Evolutionary conservation across 1,139 yeast genomes (phyloP), one percentile per base, ranked within the genome.

Genomic region (Sporopachydermia cereana): DNA sequence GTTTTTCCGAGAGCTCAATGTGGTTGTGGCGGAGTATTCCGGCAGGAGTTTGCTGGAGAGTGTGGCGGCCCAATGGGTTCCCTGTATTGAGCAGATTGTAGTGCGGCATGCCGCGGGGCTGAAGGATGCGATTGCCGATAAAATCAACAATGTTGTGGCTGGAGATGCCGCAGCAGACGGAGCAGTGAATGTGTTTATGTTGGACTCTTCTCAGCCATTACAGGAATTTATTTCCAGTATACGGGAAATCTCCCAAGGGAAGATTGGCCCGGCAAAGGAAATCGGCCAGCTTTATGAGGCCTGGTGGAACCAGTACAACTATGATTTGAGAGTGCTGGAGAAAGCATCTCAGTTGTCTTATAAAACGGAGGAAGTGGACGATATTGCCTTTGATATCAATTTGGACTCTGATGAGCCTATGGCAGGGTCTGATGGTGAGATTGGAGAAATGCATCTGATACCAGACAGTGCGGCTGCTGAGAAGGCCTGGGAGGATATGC

Each of bases 221-320:
- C 9, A 34, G 9, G 39, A 34, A 16, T 34, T 12, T n/a, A 5
- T 34, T 7, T 16, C 18, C 5, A n/a, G 17, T 16, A 34, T 34
- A 7, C 5, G 22, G 17, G n/a, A 7, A n/a, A n/a, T 34, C n/a
- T 12, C n/a, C 12, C 9, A 34, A 16, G 9, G 18, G 39, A 34
- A 34, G 22, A 34, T 20, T 16, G 39, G 39, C 5, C 39, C 39
- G 9, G 39, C 39, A 12, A 34, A 34, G 17, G 39, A 34, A 12
- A 34, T 34, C 5, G 17, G 39, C 17, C 7, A 7, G 18, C 39
- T 34, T 5, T 34, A 34, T 34, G 39, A 34, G 5, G 5, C 39
- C 9, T 34, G 39, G 39, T 7, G 17, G 5, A 20, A 16, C 17
- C 39, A 34, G 22, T 34, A 7, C 39, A 7, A 7, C 22, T 16